Base-by-base conservation (phyloP, 1,139 yeast species). In the Debaryomyces fabryi region DNA sequence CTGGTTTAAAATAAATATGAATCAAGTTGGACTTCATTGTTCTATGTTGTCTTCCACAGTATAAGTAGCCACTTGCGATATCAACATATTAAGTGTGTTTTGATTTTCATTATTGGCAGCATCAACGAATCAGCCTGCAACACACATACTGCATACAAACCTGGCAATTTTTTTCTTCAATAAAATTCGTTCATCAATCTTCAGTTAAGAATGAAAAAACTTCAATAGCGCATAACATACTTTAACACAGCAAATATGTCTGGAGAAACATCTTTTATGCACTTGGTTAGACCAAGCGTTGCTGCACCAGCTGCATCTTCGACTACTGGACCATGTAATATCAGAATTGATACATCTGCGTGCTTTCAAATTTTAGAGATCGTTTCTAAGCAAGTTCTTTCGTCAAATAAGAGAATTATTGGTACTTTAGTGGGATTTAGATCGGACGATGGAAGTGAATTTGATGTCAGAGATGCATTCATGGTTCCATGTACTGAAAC, bases 401-500 rank as follows among this genome's bases (percentile, higher is more conserved):
- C 70, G 67, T 62, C 67, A 46, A 70, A 76, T 54, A 79, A 79
- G 57, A 78, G 96, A 67, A 83, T 86, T 55, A 85, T 90, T 58
- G 97, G 97, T 52, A 87, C 96, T 8, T 78, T 90, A 49, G 74
- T 90, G 46, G 97, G 97, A 35, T 74, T 80, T 45, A 80, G 96
- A 65, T 86, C 93, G 16, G 96, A 89, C 55, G 96, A 89, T 65
- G 96, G 96, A n/a, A 70, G 81, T 25, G 88, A 82, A 59, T 78
- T 87, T 44, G 95, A 86, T 61, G 76, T 90, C 58, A 80, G 84
- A 62, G 88, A 83, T 55, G 89, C 92, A 7, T 90, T 85, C 68
- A 81, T 89, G 68, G 95, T 90, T 46, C 95, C 96, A 42, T 89
- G 90, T 63, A 79, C 78, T 52, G 96, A 88, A 64, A 85, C 88